Percentiles rank a stretch among this genome's conserved stretches.
phyloP scores from a whole-genome alignment of 2,329 filamentous ascomycete species.

The Tolypocladium inflatum region DNA sequence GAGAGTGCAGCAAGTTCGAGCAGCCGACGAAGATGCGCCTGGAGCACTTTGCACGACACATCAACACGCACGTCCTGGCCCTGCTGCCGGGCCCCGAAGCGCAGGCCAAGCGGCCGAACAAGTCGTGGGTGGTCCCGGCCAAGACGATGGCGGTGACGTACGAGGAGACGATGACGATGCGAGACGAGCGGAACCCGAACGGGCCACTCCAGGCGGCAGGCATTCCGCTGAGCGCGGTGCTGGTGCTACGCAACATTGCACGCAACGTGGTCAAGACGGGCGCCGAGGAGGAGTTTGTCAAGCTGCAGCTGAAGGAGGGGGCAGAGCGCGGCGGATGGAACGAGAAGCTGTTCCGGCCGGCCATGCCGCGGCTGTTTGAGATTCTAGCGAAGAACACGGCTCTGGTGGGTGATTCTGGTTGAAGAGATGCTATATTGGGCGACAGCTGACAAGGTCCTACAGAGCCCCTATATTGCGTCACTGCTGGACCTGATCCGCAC shows the following conservation, averaged over 20 bases:
- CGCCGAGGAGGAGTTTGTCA: slow-evolving; percentile 43
- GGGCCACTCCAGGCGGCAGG: slow-evolving; percentile 57
- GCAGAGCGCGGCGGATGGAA: slow-evolving; percentile 48
- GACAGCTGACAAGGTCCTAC: slow-evolving; percentile 8
- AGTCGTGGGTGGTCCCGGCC: slow-evolving; percentile 42
- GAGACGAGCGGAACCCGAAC: slow-evolving; percentile 50
- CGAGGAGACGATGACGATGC: slow-evolving; percentile 46
- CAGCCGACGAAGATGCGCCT: slow-evolving; percentile 34
- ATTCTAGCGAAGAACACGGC: slow-evolving; percentile 60
- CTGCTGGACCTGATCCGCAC: slow-evolving; percentile 27
- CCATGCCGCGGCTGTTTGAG: slow-evolving; percentile 56
- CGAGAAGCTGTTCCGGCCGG: slow-evolving; percentile 56
- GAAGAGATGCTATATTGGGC: neutral
- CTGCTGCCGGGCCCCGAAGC: slow-evolving; percentile 16
- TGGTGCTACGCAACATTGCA: slow-evolving; percentile 73
- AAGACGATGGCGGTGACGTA: slow-evolving; percentile 44
- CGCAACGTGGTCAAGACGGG: slow-evolving; percentile 54
- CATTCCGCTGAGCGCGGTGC: slow-evolving; percentile 66
- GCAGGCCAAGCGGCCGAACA: slow-evolving; percentile 11
- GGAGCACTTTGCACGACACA: slow-evolving; percentile 48
- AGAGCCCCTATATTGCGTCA: slow-evolving; percentile 31
- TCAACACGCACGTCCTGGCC: slow-evolving; percentile 57
- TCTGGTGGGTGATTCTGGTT: slow-evolving; percentile 33
- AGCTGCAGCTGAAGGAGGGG: slow-evolving; percentile 32
- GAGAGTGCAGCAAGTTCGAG: slow-evolving; percentile 49